These are phyloP conservation scores for Themeda triandra DNA, from an alignment of 176 grass and related monocot species.

Conservation along the genomic window DNA sequence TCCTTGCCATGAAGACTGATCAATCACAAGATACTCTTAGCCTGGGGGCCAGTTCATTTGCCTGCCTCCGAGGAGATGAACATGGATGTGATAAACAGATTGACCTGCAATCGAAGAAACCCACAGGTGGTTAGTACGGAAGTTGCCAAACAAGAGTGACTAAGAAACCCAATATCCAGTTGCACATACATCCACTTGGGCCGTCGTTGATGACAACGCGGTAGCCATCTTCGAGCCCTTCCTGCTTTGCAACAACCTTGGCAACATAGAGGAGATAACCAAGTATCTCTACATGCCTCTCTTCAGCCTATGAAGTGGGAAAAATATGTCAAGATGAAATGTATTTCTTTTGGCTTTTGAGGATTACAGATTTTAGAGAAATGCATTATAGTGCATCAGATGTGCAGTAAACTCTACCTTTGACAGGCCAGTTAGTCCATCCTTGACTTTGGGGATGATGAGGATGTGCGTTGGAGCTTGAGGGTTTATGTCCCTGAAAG, in stretches of 20 bases:
- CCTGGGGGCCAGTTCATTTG: slow-evolving; percentile 93
- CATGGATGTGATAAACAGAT: slow-evolving; percentile 90
- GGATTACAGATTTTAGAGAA: neutral
- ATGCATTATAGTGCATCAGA: neutral
- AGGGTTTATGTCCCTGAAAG: slow-evolving; percentile 93
- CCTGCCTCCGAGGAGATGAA: slow-evolving; percentile 86
- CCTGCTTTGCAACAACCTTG: slow-evolving; percentile 89
- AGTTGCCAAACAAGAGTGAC: neutral
- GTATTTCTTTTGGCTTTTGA: neutral
- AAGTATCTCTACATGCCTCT: slow-evolving; percentile 87
- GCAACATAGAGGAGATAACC: slow-evolving; percentile 70
- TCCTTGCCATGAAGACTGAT: slow-evolving; percentile 2
- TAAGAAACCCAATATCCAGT: neutral
- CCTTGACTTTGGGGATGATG: slow-evolving; percentile 87
- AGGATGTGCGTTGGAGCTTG: slow-evolving; percentile 76
- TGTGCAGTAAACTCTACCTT: slow-evolving; percentile 47
- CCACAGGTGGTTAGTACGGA: neutral
- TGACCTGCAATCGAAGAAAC: slow-evolving; percentile 56
- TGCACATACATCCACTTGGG: slow-evolving; percentile 58
- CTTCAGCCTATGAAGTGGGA: slow-evolving; percentile 66
- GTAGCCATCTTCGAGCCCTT: slow-evolving; percentile 85
- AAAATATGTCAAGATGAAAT: neutral
- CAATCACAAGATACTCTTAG: slow-evolving; percentile 18
- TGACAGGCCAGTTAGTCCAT: slow-evolving; percentile 81
- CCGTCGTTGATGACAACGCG: slow-evolving; percentile 95